These are phyloP conservation scores for Lathyrus oleraceus DNA, from an alignment of 306 rosid genomes.

Conservation along the genomic window DNA sequence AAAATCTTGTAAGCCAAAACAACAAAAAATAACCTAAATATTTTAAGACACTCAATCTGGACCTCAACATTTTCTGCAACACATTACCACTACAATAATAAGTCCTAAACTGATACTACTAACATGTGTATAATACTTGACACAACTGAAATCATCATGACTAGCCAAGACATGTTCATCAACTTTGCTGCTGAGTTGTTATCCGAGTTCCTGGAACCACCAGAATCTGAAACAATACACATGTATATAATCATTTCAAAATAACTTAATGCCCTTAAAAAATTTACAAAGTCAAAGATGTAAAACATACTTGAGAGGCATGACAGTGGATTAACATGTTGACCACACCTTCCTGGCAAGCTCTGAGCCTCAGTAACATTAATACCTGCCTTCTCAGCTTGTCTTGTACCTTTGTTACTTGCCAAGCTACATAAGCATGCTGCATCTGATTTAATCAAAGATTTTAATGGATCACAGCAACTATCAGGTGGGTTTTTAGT, in stretches of 20 bases:
- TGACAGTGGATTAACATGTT: conserved; percentile 52
- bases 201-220: conserved; percentile 30
- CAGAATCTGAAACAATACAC: conserved; percentile 35
- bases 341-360: conserved; percentile 56
- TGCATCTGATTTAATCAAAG: conserved; percentile 50
- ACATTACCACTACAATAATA: not conserved
- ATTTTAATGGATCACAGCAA: conserved; percentile 62
- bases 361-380: conserved; percentile 52
- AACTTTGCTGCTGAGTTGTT: conserved; percentile 33
- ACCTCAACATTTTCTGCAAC: not conserved
- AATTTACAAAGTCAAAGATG: not conserved
- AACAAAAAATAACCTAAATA: not conserved
- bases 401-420: conserved; percentile 48
- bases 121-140: not conserved
- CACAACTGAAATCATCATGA: not conserved
- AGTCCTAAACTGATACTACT: not conserved
- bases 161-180: conserved; percentile 3
- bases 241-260: not conserved
- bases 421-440: conserved; percentile 55
- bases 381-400: conserved; percentile 61
- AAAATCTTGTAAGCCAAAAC: not conserved
- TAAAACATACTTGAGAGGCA: conserved; percentile 45
- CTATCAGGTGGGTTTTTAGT: conserved; percentile 50
- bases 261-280: not conserved
- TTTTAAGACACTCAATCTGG: not conserved